A percentile compares a stretch with the other conserved stretches of the same genome.
phyloP scores from a whole-genome alignment of 345 rosid genomes.

The Kandelia obovata region DNA sequence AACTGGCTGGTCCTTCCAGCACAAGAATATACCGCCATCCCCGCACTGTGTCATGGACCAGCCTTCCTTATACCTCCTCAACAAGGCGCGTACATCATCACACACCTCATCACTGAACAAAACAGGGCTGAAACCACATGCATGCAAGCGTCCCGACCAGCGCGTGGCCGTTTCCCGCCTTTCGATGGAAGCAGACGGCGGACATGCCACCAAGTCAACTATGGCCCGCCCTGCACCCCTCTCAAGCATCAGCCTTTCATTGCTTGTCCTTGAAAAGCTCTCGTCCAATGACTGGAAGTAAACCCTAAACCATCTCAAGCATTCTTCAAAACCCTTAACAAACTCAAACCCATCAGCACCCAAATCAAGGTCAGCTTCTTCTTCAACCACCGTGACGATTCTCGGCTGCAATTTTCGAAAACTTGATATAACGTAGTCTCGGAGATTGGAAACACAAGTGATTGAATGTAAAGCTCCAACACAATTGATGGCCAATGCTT shows the following conservation, averaged over 20 bases:
- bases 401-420: conserved; percentile 64
- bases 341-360: conserved; percentile 63
- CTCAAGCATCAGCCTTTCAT: conserved; percentile 83
- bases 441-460: conserved; percentile 41
- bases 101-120: conserved; percentile 78
- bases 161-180: conserved; percentile 68
- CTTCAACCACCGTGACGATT: conserved; percentile 78
- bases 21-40: conserved; percentile 81
- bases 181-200: conserved; percentile 57
- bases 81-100: conserved; percentile 82
- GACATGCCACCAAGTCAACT: conserved; percentile 79
- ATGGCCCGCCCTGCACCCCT: conserved; percentile 71
- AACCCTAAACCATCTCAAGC: conserved; percentile 88
- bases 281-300: conserved; percentile 80
- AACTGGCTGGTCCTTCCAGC: conserved; percentile 93
- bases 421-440: conserved; percentile 60
- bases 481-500: conserved; percentile 77
- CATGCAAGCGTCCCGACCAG: conserved; percentile 68
- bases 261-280: conserved; percentile 70
- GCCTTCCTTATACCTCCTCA: conserved; percentile 92
- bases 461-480: conserved; percentile 62
- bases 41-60: conserved; percentile 75
- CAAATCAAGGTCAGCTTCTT: conserved; percentile 83
- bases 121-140: conserved; percentile 46
- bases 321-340: conserved; percentile 62